Evolutionary conservation across 495 filamentous ascomycete genomes (phyloP).

Genomic region (Lichenothelia convexa): DNA sequence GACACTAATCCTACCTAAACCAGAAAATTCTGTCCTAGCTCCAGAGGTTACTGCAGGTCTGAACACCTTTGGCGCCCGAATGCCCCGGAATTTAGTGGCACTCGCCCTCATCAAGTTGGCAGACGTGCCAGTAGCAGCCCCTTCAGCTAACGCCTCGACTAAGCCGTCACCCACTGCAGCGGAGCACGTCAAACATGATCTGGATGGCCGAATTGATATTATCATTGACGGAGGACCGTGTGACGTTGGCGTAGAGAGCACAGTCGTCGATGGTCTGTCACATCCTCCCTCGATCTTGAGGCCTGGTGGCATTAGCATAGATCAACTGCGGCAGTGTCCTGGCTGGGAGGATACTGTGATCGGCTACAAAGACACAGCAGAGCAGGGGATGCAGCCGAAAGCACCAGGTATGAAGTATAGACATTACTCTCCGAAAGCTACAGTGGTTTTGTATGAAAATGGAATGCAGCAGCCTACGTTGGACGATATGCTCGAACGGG

Average conservation of each 20-base stretch:
- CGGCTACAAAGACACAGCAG: constrained; percentile 53
- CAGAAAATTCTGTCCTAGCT: constrained; percentile 47
- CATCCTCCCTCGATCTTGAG: constrained; percentile 64
- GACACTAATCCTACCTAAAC: constrained; percentile 76
- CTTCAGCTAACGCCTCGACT: constrained; percentile 85
- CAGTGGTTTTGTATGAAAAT: constrained; percentile 62
- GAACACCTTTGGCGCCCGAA: constrained; percentile 71
- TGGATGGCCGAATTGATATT: constrained; percentile 65
- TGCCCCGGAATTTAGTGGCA: constrained; percentile 72
- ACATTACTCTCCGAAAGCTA: constrained; percentile 86
- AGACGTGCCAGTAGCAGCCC: constrained; percentile 70
- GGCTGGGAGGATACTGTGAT: constrained; percentile 66
- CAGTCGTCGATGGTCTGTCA: constrained; percentile 81
- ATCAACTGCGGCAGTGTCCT: constrained; percentile 48
- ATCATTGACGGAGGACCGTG: constrained; percentile 84
- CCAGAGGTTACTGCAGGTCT: constrained; percentile 75
- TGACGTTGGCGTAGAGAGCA: constrained; percentile 82
- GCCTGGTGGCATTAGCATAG: constrained; percentile 81
- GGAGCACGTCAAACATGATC: constrained; percentile 70
- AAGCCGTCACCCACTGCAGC: constrained; percentile 82
- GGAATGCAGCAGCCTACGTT: constrained; percentile 21
- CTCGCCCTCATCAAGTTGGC: constrained; percentile 63
- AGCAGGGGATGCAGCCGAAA: constrained; percentile 40
- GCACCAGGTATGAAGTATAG: constrained; percentile 99
- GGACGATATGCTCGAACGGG: constrained; percentile 12